Percentiles rank a stretch among this genome's conserved stretches.
These are phyloP conservation scores for Hemisphaericaspora lyxosophila DNA, from an alignment of 1,139 yeast genomes.

Conservation along the genomic window DNA sequence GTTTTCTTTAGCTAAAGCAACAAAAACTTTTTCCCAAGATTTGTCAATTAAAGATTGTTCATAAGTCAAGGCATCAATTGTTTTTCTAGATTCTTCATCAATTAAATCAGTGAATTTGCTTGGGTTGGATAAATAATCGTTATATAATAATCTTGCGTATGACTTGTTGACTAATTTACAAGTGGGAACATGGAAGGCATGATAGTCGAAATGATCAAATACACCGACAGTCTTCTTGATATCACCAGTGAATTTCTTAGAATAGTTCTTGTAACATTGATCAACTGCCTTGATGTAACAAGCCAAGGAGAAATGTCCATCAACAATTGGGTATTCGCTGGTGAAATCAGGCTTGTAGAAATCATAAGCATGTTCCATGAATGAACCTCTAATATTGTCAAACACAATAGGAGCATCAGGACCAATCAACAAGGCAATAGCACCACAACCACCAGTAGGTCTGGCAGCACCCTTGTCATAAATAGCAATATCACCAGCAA, in stretches of 20 bases:
- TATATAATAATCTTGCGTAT: conserved; percentile 87
- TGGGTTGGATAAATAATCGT: conserved; percentile 78
- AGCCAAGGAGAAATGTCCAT: conserved; percentile 91
- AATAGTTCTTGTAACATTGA: conserved; percentile 78
- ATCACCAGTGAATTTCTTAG: conserved; percentile 70
- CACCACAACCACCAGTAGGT: conserved; percentile 99
- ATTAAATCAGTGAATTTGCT: conserved; percentile 50
- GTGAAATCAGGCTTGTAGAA: conserved; percentile 98
- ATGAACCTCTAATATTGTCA: conserved; percentile 84
- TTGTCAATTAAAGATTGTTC: conserved; percentile 80
- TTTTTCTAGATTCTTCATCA: conserved; percentile 55
- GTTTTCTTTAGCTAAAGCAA: conserved; percentile 72
- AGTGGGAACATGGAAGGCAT: conserved; percentile 98
- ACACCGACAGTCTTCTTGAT: conserved; percentile 59
- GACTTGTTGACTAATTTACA: conserved; percentile 94
- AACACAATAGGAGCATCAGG: conserved; percentile 97
- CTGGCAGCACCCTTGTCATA: conserved; percentile 97
- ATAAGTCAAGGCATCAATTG: conserved; percentile 61
- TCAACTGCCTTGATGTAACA: conserved; percentile 96
- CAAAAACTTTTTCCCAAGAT: conserved; percentile 79
- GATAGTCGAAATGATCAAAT: conserved; percentile 79
- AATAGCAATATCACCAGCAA: conserved; percentile 96
- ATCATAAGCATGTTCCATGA: conserved; percentile 95
- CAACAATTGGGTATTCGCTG: conserved; percentile 95
- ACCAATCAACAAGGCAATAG: conserved; percentile 92